Evolutionary conservation across 2,329 filamentous ascomycete genomes (phyloP).

Genomic region (Thermochaetoides dissita): DNA sequence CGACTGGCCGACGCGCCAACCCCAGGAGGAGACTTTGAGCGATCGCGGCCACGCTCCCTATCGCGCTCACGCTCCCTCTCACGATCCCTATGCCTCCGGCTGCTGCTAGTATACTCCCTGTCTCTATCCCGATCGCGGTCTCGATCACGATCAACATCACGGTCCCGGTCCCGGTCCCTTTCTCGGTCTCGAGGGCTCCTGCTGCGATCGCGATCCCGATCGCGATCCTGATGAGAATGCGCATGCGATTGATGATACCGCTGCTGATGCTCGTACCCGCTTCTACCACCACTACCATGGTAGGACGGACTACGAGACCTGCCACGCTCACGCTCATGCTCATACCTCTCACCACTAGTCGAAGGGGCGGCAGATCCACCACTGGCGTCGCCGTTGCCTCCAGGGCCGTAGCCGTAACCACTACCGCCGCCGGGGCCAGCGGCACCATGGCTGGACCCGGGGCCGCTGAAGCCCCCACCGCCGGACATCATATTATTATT

Average conservation of each 20-base stretch:
- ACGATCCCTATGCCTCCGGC: constrained; percentile 2
- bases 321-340: constrained; percentile 14
- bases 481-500: too few relatives aligned
- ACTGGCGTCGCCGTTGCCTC: too few relatives aligned
- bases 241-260: not conserved
- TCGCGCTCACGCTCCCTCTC: constrained; percentile 4
- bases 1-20: too few relatives aligned
- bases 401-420: too few relatives aligned
- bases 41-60: constrained; percentile 3
- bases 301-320: constrained; percentile 36
- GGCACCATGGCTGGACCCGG: too few relatives aligned
- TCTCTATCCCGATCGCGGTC: constrained; percentile 11
- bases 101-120: not conserved
- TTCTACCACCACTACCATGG: constrained; percentile 1
- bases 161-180: constrained; percentile 3
- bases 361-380: too few relatives aligned
- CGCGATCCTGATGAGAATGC: not conserved
- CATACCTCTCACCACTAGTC: too few relatives aligned
- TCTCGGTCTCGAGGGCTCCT: constrained; percentile 7
- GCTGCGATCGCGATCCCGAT: constrained; percentile 16
- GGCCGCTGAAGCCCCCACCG: too few relatives aligned
- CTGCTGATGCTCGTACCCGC: too few relatives aligned
- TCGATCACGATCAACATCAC: constrained; percentile 7
- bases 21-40: too few relatives aligned
- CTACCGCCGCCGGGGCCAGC: too few relatives aligned